Evolutionary conservation across 306 rosid species (phyloP).

Genomic region (Abrus precatorius): DNA sequence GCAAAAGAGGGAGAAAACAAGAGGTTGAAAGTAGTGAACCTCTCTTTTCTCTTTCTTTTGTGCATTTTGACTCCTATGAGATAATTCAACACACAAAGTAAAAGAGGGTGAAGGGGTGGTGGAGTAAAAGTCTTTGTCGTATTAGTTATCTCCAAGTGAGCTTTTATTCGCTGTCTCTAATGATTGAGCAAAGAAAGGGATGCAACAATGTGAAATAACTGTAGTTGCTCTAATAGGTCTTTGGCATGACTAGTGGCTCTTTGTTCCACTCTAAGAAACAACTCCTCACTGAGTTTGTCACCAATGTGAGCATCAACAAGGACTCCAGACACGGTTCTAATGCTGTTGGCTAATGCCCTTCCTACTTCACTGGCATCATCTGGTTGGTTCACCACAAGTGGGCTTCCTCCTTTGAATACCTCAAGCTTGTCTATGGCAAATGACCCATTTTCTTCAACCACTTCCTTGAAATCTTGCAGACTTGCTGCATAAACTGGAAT

Average conservation of each 20-base stretch:
- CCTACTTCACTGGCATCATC: constrained; percentile 84
- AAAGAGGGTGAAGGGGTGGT: not conserved
- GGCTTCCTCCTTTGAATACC: constrained; percentile 96
- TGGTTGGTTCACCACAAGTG: constrained; percentile 78
- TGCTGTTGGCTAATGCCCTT: constrained; percentile 77
- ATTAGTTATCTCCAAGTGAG: constrained; percentile 7
- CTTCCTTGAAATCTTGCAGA: constrained; percentile 88
- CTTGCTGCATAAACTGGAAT: constrained; percentile 95
- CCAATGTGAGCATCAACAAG: constrained; percentile 95
- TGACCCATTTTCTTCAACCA: constrained; percentile 83
- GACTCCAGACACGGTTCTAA: constrained; percentile 84
- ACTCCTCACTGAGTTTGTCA: constrained; percentile 74
- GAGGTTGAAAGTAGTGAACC: constrained; percentile 28
- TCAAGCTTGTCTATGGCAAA: constrained; percentile 84
- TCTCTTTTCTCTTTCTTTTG: constrained; percentile 31
- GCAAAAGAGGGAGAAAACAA: constrained; percentile 16
- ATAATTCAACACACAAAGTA: constrained; percentile 29
- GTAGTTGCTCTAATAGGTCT: constrained; percentile 76
- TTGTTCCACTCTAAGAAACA: constrained; percentile 67
- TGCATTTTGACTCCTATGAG: constrained; percentile 32
- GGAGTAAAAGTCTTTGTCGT: constrained; percentile 3
- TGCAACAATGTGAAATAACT: constrained; percentile 93
- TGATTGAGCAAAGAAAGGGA: constrained; percentile 72
- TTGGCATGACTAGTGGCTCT: constrained; percentile 75
- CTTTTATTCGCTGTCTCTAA: not conserved